Percentiles rank a stretch among this genome's conserved stretches.
Conservation (phyloP, 169 alveolate species). For the Eimeria maxima region DNA sequence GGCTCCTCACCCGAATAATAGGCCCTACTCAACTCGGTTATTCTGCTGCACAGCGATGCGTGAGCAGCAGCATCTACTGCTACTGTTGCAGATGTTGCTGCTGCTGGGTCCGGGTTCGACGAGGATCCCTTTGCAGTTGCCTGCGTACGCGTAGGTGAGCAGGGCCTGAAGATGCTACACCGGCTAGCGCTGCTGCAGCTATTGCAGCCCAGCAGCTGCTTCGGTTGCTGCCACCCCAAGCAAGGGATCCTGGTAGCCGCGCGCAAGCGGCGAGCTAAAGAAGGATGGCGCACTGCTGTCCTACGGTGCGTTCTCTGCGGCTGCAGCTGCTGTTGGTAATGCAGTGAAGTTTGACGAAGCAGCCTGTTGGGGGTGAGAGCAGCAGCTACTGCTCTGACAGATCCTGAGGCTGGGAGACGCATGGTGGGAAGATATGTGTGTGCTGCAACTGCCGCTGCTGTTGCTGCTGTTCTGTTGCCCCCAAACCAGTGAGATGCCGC, state of each 20-base stretch:
- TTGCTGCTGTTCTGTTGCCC: not conserved
- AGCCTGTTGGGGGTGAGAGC: not conserved
- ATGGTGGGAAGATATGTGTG: not conserved
- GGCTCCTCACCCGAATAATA: conserved; percentile 42
- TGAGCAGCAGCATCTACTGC: conserved; percentile 28
- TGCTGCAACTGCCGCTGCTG: not conserved
- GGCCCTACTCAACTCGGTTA: not conserved
- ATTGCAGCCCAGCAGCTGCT: not conserved
- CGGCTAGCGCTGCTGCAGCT: conserved; percentile 1
- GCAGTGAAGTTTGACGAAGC: not conserved
- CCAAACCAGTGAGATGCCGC: not conserved
- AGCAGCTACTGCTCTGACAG: not conserved
- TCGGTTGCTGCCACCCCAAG: conserved; percentile 34
- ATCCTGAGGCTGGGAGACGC: not conserved
- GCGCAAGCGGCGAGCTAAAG: conserved; percentile 1
- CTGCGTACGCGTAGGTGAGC: not conserved
- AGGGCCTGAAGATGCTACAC: not conserved
- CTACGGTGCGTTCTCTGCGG: not conserved
- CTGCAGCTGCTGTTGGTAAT: conserved; percentile 2
- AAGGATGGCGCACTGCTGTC: not conserved
- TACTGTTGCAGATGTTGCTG: not conserved
- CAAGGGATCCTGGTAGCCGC: not conserved
- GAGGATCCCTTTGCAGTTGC: not conserved
- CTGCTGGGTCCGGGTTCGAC: not conserved
- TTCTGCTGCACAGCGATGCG: conserved; percentile 42